phyloP scores from a whole-genome alignment of 768 basidiomycete genomes.

The Sarcomyxa edulis region DNA sequence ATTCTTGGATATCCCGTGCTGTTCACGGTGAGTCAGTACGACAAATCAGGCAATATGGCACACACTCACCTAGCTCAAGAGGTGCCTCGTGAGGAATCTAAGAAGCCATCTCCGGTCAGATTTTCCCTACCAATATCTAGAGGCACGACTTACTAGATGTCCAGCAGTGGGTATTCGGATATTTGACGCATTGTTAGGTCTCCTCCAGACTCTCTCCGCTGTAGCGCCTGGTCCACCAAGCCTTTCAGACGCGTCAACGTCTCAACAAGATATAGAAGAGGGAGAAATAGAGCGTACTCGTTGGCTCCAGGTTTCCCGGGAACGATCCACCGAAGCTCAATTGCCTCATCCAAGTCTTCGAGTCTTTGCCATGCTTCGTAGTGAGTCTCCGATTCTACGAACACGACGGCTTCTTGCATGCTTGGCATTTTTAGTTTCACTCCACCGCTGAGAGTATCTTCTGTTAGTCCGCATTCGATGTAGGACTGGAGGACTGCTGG shows the following conservation, averaged over 20 bases:
- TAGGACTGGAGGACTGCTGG: slow-evolving; percentile 55
- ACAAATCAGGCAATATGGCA: background rate
- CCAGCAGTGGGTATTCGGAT: slow-evolving; percentile 31
- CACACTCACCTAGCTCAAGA: slow-evolving; percentile 19
- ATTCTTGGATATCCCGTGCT: slow-evolving; percentile 3
- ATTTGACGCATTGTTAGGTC: slow-evolving; percentile 37
- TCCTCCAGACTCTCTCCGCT: slow-evolving; percentile 35
- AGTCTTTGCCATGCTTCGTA: slow-evolving; percentile 39
- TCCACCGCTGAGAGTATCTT: slow-evolving; percentile 24
- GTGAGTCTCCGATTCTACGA: slow-evolving; percentile 40
- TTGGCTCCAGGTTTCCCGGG: slow-evolving; percentile 34
- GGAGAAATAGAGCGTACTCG: slow-evolving; percentile 21
- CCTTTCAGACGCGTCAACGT: slow-evolving; percentile 8
- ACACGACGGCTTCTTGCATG: slow-evolving; percentile 59
- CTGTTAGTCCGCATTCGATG: slow-evolving; percentile 48
- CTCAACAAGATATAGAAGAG: background rate
- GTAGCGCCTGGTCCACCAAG: slow-evolving; percentile 29
- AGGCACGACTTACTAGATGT: slow-evolving; percentile 32
- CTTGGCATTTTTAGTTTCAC: slow-evolving; percentile 62
- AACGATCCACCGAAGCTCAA: slow-evolving; percentile 52
- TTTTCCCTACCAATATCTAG: background rate
- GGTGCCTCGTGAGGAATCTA: slow-evolving; percentile 41
- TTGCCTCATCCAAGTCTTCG: slow-evolving; percentile 39
- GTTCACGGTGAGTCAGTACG: background rate
- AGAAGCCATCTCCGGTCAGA: background rate